phyloP scores from a whole-genome alignment of 495 filamentous ascomycete species.

The Penicillium lividum region DNA sequence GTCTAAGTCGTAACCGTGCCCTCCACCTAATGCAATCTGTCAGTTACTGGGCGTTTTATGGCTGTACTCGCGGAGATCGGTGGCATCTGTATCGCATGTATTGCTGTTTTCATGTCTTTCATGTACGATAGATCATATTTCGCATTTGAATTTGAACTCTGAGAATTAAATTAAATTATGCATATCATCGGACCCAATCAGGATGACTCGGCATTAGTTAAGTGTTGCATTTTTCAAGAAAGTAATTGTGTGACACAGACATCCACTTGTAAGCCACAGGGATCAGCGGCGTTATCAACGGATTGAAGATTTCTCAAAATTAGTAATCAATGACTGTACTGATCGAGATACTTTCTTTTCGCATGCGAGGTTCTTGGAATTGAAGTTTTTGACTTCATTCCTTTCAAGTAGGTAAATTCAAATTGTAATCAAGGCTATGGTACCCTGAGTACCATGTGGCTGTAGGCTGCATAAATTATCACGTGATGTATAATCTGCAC shows the following conservation, averaged over 20 bases:
- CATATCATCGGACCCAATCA: not conserved
- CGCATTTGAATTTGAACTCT: not conserved
- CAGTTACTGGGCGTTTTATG: not conserved
- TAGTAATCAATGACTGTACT: too few relatives aligned
- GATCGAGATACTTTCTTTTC: too few relatives aligned
- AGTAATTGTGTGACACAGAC: not conserved
- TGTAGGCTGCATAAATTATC: not conserved
- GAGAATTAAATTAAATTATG: not conserved
- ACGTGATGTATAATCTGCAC: not conserved
- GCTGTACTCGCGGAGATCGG: not conserved
- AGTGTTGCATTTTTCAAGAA: too few relatives aligned
- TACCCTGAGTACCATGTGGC: too few relatives aligned
- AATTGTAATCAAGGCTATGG: too few relatives aligned
- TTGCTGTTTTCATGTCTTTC: not conserved
- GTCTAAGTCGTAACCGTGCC: slow-evolving; percentile 9
- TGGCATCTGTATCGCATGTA: not conserved
- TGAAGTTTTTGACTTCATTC: too few relatives aligned
- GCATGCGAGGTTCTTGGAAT: too few relatives aligned
- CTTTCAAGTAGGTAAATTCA: too few relatives aligned
- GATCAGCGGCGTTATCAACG: not conserved
- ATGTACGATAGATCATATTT: not conserved
- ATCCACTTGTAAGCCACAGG: not conserved
- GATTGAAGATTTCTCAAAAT: too few relatives aligned
- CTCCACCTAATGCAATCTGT: not conserved
- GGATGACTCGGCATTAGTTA: not conserved